These are phyloP conservation scores for Aphanomyces euteiches DNA, from an alignment of 352 stramenopile species.

Conservation along the genomic window DNA sequence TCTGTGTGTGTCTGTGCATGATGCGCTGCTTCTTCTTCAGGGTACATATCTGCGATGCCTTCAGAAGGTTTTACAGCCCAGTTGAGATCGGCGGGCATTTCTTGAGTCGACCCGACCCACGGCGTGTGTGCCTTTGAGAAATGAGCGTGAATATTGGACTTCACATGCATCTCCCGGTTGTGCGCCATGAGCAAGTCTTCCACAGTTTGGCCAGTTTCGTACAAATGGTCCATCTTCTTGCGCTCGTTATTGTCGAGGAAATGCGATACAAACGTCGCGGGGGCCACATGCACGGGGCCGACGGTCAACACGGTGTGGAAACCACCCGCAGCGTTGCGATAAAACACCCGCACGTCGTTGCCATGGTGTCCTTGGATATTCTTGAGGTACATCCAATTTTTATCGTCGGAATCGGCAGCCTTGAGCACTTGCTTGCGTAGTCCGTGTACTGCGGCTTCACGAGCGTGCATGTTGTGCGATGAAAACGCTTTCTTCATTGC, in stretches of 20 bases:
- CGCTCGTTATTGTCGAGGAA: constrained; percentile 18
- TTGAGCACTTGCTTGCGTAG: constrained; percentile 22
- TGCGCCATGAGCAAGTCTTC: constrained; percentile 27
- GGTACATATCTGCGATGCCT: constrained; percentile 10
- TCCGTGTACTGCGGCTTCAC: not conserved
- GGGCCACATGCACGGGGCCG: constrained; percentile 12
- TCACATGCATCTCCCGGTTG: not conserved
- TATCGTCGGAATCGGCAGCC: constrained; percentile 19
- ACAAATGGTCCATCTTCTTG: constrained; percentile 23
- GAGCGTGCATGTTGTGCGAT: constrained; percentile 19
- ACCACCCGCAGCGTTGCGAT: not conserved
- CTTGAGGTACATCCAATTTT: constrained; percentile 29
- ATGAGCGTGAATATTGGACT: constrained; percentile 11
- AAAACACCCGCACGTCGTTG: constrained; percentile 24
- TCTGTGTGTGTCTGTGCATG: not conserved
- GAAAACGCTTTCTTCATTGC: constrained; percentile 25
- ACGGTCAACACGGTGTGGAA: constrained; percentile 23
- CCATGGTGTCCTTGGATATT: constrained; percentile 24
- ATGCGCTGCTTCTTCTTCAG: not conserved
- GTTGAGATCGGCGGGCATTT: constrained; percentile 10
- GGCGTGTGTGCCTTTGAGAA: constrained; percentile 15
- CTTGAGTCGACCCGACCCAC: constrained; percentile 1
- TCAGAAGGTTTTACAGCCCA: constrained; percentile 11
- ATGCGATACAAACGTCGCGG: constrained; percentile 18
- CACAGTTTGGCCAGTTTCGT: constrained; percentile 14